Base-by-base conservation (phyloP, 176 grass and related monocot species). In the Alloteropsis semialata region DNA sequence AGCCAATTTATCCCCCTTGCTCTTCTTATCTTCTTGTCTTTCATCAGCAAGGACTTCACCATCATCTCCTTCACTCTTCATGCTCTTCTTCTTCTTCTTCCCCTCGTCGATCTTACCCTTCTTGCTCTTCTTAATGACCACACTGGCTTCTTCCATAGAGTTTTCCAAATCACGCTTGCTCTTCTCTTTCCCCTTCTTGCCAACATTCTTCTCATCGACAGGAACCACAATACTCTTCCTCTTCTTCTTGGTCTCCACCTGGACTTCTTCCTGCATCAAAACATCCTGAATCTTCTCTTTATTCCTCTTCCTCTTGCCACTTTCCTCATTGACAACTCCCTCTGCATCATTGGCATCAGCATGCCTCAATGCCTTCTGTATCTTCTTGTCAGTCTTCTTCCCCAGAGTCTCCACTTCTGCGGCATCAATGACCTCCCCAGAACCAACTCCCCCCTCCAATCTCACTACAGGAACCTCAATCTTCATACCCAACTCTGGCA, bases 401-500 rank as follows among this genome's bases (percentile, higher is more conserved):
- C 10, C 5, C n/a, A 2, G 11, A 51, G 66, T 79, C 30, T 53
- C 24, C 6, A 13, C 54, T 72, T 83, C 59, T 8, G 48, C 75
- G 28, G 81, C 76, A 84, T 80, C 80, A 8, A 87, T 61, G 24
- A 84, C 71, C 49, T 86, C 88, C 12, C 30, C 88, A 8, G 38
- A 48, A 46, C 14, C 82, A 22, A 45, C 65, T 51, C 54, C 67
- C 53, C 55, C 80, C 2, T 36, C 34, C 34, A 36, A 36, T 36
- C 34, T 36, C 34, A 5, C 34, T 36, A 36, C 34, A 12, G 75
- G 70, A 21, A 89, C 79, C 29, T 91, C 87, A 43, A 99, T 99
- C 82, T 96, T 99, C 72, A 99, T 83, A 8, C 91, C 91, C 42
- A 87, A 53, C 42, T 99, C 82, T 0, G 96, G 92, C 25, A 99